Base-by-base conservation (phyloP, 208 protist genomes). In the Trypanosoma rangeli region DNA sequence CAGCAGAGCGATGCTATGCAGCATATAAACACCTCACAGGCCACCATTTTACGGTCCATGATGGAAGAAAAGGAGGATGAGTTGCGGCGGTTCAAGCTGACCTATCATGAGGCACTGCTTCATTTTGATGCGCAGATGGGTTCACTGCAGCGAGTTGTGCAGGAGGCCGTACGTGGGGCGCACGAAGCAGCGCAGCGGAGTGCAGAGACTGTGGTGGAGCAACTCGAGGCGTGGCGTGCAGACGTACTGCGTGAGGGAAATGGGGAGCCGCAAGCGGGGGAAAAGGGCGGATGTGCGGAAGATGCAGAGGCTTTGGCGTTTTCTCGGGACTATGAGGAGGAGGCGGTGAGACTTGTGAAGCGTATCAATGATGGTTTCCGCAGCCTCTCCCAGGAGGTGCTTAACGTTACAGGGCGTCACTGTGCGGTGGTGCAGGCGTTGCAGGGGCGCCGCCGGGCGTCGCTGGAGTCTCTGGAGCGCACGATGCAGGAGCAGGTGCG, bases 21-120 rank as follows among this genome's bases (percentile, higher is more conserved):
- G 67, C 90, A 96, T 70, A 94, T 96, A 39, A 77, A 86, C 42
- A 83, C 86, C 56, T 90, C 87, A 9, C 87, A 93, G 73, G 70
- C 81, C 10, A 87, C 83, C 63, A 71, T 95, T 26, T 72, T 95
- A 26, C 75, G 79, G 26, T 54, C 75, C 4, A 69, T 88, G 44
- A 63, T 93, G n/a, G 81, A 83, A 63, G 86, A 93, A 46, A 93
- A 93, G 79, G 86, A 90, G 64, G 75, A 70, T 24, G 83, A 86
- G 77, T 75, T 95, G 53, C 75, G 83, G 46, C 46, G 57, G 22
- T 91, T 88, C 77, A 87, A 92, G 68, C 61, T 78, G 28, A 49
- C 82, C 3, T 96, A 96, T 79, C 82, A 88, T 57, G 88, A 93
- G 12, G 86, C 91, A 0, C 78, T 96, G 29, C 33, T 74, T 12